Percentiles rank a stretch among this genome's conserved stretches.
phyloP scores from a whole-genome alignment of 1,284 basidiomycete species.

The Coniferiporia weirii region DNA sequence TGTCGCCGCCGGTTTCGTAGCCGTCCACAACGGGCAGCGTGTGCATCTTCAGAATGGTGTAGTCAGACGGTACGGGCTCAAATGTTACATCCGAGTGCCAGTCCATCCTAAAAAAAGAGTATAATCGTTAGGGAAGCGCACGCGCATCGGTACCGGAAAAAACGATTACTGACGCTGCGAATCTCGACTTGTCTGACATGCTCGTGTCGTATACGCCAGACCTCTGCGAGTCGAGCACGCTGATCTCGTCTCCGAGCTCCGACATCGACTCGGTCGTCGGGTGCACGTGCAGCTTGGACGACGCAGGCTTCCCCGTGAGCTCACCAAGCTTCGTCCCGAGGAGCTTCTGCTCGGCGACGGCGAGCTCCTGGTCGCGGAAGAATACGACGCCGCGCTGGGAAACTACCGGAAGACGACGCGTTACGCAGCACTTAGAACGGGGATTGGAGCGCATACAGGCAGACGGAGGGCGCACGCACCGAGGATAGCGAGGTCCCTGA shows the following conservation, averaged over 20 bases:
- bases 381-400: conserved; percentile 71
- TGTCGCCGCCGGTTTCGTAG: conserved; percentile 30
- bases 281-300: conserved; percentile 57
- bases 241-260: conserved; percentile 45
- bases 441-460: background rate
- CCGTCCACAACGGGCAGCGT: conserved; percentile 43
- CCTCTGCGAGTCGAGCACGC: conserved; percentile 42
- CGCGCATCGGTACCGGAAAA: background rate
- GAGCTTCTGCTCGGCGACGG: conserved; percentile 38
- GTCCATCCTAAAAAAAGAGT: conserved; percentile 33
- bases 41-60: conserved; percentile 45
- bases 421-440: background rate
- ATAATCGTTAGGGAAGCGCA: background rate
- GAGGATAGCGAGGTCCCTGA: conserved; percentile 46
- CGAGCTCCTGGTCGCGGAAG: conserved; percentile 54
- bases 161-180: background rate
- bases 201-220: conserved; percentile 16
- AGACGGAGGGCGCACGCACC: conserved; percentile 15
- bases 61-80: conserved; percentile 63
- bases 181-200: conserved; percentile 2
- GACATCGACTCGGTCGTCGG: conserved; percentile 52
- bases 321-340: conserved; percentile 48
- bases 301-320: conserved; percentile 51
- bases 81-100: conserved; percentile 69
- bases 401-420: conserved; percentile 23